Percentiles rank a stretch among this genome's conserved stretches.
phyloP scores from a whole-genome alignment of 2,329 filamentous ascomycete genomes.

The Calycina herbarum region DNA sequence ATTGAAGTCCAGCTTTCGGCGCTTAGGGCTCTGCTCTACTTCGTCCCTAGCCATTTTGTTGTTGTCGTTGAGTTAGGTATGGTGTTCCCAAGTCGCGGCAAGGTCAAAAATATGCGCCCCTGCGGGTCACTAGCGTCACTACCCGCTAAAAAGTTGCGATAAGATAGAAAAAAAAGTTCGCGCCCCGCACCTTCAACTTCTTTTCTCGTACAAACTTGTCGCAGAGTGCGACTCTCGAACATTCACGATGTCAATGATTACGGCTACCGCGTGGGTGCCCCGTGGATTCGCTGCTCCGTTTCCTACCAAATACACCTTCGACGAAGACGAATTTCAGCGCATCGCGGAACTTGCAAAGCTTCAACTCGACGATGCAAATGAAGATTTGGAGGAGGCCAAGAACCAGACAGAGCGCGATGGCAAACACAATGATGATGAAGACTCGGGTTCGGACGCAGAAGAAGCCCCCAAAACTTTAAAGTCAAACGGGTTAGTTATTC shows the following conservation, averaged over 20 bases:
- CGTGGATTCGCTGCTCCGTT: slow-evolving; percentile 59
- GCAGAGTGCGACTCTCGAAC: slow-evolving; percentile 2
- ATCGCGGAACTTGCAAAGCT: slow-evolving; percentile 59
- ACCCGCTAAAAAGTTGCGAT: slow-evolving; percentile 8
- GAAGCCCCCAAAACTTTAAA: slow-evolving; percentile 34
- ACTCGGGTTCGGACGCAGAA: slow-evolving; percentile 38
- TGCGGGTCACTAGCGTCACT: slow-evolving; percentile 5
- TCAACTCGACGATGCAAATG: slow-evolving; percentile 83
- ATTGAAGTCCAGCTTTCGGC: slow-evolving; percentile 65
- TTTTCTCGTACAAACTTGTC: slow-evolving; percentile 8
- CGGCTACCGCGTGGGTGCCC: slow-evolving; percentile 58
- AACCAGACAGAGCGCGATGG: slow-evolving; percentile 35
- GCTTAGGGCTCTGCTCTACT: slow-evolving; percentile 53
- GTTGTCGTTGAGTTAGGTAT: background rate
- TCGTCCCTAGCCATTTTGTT: slow-evolving; percentile 43
- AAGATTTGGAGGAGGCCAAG: slow-evolving; percentile 68
- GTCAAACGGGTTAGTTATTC: slow-evolving; percentile 43
- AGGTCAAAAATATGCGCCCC: slow-evolving; percentile 1
- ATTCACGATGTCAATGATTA: slow-evolving; percentile 51
- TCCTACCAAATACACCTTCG: slow-evolving; percentile 57
- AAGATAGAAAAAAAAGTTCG: slow-evolving; percentile 17
- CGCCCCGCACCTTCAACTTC: background rate
- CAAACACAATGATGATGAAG: slow-evolving; percentile 42
- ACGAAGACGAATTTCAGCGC: slow-evolving; percentile 58
- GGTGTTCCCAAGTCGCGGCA: background rate